phyloP scores from a whole-genome alignment of 768 basidiomycete genomes.

The Boletus vermiculosoides region DNA sequence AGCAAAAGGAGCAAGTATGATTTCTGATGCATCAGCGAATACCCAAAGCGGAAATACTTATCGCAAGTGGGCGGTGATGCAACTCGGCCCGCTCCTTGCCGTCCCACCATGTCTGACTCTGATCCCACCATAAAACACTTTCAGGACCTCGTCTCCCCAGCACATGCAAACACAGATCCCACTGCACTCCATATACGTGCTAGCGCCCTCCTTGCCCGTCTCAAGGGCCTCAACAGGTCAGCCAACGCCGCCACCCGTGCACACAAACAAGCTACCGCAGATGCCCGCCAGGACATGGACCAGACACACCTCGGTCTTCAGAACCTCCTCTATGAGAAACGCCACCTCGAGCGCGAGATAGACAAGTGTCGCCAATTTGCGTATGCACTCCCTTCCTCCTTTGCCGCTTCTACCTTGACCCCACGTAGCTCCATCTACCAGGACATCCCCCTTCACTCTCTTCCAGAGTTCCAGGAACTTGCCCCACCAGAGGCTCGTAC shows the following conservation, averaged over 20 bases:
- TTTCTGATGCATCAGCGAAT: slow-evolving; percentile 16
- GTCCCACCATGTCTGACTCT: slow-evolving; percentile 27
- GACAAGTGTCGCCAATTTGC: slow-evolving; percentile 91
- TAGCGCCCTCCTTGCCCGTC: slow-evolving; percentile 72
- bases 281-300: slow-evolving; percentile 86
- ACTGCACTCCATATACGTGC: slow-evolving; percentile 58
- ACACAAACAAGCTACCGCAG: slow-evolving; percentile 69
- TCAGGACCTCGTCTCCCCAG: slow-evolving; percentile 57
- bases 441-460: slow-evolving; percentile 71
- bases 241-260: slow-evolving; percentile 69
- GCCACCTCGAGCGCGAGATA: slow-evolving; percentile 88
- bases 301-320: slow-evolving; percentile 83
- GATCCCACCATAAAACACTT: slow-evolving; percentile 61
- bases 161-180: slow-evolving; percentile 44
- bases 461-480: slow-evolving; percentile 65
- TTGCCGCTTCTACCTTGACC: slow-evolving; percentile 1
- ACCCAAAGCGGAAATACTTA: slow-evolving; percentile 6
- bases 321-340: slow-evolving; percentile 85
- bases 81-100: slow-evolving; percentile 9
- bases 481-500: slow-evolving; percentile 70
- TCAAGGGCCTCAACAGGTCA: slow-evolving; percentile 76
- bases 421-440: slow-evolving; percentile 77
- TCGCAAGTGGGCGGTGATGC: background rate
- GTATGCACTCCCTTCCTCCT: slow-evolving; percentile 38
- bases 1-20: background rate